Conservation (phyloP, 2,329 filamentous ascomycete species). For the Aspergillus pseudotamarii region DNA sequence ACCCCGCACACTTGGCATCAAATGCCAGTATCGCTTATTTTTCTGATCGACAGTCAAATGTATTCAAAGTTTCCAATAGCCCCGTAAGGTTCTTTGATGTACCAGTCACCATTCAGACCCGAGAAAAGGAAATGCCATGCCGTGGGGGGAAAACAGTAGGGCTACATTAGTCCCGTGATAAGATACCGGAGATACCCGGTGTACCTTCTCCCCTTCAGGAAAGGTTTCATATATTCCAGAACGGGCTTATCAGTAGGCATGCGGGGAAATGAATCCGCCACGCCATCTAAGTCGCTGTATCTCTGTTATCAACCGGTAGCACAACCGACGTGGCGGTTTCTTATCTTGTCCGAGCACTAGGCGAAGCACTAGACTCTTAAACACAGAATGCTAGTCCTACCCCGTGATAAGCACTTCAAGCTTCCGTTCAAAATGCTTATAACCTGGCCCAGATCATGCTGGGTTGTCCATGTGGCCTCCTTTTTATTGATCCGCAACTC, state of each 20-base stretch:
- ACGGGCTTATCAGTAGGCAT: not conserved
- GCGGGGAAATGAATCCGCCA: not conserved
- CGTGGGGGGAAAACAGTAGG: not conserved
- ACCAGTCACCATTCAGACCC: not conserved
- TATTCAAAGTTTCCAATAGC: not conserved
- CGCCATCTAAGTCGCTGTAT: too few relatives aligned
- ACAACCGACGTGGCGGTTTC: not conserved
- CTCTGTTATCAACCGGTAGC: not conserved
- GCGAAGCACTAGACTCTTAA: not conserved
- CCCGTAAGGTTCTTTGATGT: too few relatives aligned
- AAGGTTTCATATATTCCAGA: not conserved
- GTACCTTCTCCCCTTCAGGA: not conserved
- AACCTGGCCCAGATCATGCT: not conserved
- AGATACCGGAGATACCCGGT: not conserved
- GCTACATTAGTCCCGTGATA: not conserved
- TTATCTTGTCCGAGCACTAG: not conserved
- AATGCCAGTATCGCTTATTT: not conserved
- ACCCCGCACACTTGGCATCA: too few relatives aligned
- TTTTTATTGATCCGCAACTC: not conserved
- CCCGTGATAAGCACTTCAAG: not conserved
- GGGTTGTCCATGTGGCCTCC: not conserved
- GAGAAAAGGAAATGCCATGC: not conserved
- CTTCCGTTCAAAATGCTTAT: not conserved
- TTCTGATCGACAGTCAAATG: not conserved
- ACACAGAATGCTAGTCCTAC: not conserved